Evolutionary conservation across 805 yeast species (phyloP), one percentile per base, ranked within the genome.

Genomic region (Wickerhamomyces mucosus): DNA sequence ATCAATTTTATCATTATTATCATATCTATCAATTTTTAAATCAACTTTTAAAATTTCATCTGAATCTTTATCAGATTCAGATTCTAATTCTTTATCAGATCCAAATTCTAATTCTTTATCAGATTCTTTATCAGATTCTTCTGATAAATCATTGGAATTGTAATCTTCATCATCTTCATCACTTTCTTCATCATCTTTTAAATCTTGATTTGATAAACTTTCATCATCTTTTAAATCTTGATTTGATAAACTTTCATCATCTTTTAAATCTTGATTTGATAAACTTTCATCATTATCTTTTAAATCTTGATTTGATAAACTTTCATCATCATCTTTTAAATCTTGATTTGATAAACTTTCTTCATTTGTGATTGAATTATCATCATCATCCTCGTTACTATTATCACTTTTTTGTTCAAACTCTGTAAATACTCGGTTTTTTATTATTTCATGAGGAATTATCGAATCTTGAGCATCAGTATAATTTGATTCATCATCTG

Each of bases 301-400:
- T 7, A 28, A 29, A 5, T 42, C 48, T 11, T 43, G 41, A 22
- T 61, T 19, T 8, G 21, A 19, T 11, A 19, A 8, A 8, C 11
- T 66, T 36, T 63, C 71, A 3, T 71, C 68, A 12, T 48, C 62
- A 7, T 53, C 62, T 17, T 18, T 53, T 55, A 6, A 35, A 34
- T 21, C 38, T 35, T 8, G 43, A 32, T 29, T 41, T 31, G 26
- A 5, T 5, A 16, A 23, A 13, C 15, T 16, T 13, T 23, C 26
- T 13, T 9, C 15, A 35, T 31, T 7, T 29, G 35, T 3, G 34
- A 26, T 10, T 33, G 34, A 28, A 35, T 40, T 14, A 29, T 48
- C 41, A 15, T 46, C 40, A 18, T 34, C 46, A 8, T 45, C 51
- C 20, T 40, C 40, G 12, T 36, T 35, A 18, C 51, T 46, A 19